A percentile compares a stretch with the other conserved stretches of the same genome.
These are phyloP conservation scores for Penicillium sp. DNA, from an alignment of 2,329 filamentous ascomycete species.

Conservation along the genomic window DNA sequence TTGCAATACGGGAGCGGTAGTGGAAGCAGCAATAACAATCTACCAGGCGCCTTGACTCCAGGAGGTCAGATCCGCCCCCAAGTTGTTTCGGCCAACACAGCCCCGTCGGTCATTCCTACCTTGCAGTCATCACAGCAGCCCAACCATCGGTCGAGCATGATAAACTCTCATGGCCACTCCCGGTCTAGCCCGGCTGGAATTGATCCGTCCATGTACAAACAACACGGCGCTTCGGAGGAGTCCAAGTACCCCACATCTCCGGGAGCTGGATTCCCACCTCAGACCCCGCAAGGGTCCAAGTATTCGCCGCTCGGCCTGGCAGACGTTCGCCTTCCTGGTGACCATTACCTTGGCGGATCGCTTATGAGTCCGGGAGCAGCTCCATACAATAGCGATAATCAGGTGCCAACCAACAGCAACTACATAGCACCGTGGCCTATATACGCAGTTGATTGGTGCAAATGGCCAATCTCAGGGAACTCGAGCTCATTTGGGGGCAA, in stretches of 20 bases:
- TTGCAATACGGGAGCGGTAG: slow-evolving; percentile 48
- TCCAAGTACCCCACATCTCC: slow-evolving; percentile 62
- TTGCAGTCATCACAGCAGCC: slow-evolving; percentile 51
- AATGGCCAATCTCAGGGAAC: slow-evolving; percentile 77
- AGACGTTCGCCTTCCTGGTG: slow-evolving; percentile 84
- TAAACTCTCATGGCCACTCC: slow-evolving; percentile 73
- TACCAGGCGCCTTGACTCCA: slow-evolving; percentile 64
- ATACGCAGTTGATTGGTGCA: slow-evolving; percentile 99
- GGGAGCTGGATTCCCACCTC: slow-evolving; percentile 47
- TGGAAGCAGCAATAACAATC: slow-evolving; percentile 38
- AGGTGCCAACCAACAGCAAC: slow-evolving; percentile 75
- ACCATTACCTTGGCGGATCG: slow-evolving; percentile 76
- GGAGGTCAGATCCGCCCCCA: slow-evolving; percentile 54
- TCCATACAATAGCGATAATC: slow-evolving; percentile 68
- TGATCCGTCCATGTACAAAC: slow-evolving; percentile 62
- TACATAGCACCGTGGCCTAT: slow-evolving; percentile 93
- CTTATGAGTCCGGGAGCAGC: slow-evolving; percentile 58
- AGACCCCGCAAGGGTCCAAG: slow-evolving; percentile 61
- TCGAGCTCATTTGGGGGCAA: slow-evolving; percentile 74
- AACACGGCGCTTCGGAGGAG: slow-evolving; percentile 63
- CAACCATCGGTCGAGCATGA: slow-evolving; percentile 64
- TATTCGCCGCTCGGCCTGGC: slow-evolving; percentile 89
- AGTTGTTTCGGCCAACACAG: slow-evolving; percentile 57
- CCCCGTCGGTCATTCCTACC: slow-evolving; percentile 59
- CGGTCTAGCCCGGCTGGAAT: slow-evolving; percentile 75